Conservation (phyloP, 169 alveolate genomes). For the Eimeria sp. region DNA sequence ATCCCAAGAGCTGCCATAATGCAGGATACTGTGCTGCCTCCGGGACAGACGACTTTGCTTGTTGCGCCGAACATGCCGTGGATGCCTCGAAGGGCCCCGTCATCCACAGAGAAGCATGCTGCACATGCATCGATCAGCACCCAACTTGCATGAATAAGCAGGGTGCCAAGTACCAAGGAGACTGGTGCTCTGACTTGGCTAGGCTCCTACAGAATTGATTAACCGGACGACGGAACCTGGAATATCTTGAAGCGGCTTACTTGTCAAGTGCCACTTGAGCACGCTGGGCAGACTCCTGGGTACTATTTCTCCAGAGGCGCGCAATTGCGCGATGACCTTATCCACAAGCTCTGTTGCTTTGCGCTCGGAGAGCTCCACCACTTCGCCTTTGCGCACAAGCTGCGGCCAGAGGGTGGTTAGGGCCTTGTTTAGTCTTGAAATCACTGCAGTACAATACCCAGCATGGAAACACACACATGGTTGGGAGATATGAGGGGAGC, state of each 20-base stretch:
- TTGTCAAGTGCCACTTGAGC: slow-evolving; percentile 34
- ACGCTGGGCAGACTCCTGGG: background rate
- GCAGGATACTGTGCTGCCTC: slow-evolving; percentile 7
- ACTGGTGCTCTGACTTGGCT: background rate
- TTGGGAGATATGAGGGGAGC: background rate
- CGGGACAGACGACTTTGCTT: slow-evolving; percentile 19
- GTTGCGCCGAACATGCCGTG: slow-evolving; percentile 38
- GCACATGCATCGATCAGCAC: background rate
- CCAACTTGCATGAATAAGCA: background rate
- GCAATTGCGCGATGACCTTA: background rate
- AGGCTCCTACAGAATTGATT: background rate
- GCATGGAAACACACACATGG: background rate
- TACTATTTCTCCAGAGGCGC: slow-evolving; percentile 15
- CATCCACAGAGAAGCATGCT: slow-evolving; percentile 42
- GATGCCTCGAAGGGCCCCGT: slow-evolving; percentile 13
- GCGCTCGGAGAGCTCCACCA: slow-evolving; percentile 3
- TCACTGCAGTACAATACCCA: slow-evolving; percentile 7
- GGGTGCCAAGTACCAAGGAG: background rate
- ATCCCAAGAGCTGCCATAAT: slow-evolving; percentile 9
- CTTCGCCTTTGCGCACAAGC: slow-evolving; percentile 8
- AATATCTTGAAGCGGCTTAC: background rate
- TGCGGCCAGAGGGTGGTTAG: slow-evolving; percentile 20
- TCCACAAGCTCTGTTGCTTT: slow-evolving; percentile 18
- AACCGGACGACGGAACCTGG: background rate
- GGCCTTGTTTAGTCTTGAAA: slow-evolving; percentile 27